Percentiles rank a stretch among this genome's conserved stretches.
These are phyloP conservation scores for Aspergillus felis DNA, from an alignment of 2,329 filamentous ascomycete species.

Conservation along the genomic window DNA sequence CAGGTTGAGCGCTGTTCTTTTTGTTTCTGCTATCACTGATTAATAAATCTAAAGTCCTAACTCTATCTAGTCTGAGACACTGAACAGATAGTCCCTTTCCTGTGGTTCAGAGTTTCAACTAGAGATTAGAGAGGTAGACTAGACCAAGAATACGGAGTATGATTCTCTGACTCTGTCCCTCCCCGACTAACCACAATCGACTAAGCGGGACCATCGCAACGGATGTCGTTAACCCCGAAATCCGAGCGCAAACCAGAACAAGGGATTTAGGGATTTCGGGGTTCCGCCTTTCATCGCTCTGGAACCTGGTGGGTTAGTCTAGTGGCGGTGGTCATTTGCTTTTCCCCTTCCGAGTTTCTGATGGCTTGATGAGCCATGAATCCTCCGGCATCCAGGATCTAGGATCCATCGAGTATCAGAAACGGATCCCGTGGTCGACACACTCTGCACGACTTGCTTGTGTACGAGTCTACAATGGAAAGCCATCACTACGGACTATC, in stretches of 20 bases:
- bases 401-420: background rate
- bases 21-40: background rate
- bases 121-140: background rate
- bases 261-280: background rate
- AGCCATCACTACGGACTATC: background rate
- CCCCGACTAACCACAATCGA: background rate
- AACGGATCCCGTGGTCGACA: background rate
- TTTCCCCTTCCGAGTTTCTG: background rate
- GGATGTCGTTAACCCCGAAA: slow-evolving; percentile 4
- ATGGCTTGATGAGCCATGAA: background rate
- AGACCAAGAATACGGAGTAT: no score
- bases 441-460: background rate
- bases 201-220: background rate
- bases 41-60: background rate
- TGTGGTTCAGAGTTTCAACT: no score
- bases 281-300: no score
- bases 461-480: background rate
- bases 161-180: background rate
- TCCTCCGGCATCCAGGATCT: background rate
- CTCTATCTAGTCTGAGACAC: background rate
- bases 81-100: background rate
- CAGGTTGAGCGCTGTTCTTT: background rate
- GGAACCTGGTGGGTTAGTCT: background rate
- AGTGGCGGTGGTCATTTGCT: background rate
- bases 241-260: background rate